Conservation (phyloP, 2,329 filamentous ascomycete species). For the Cladosporium austrohemisphaericum region DNA sequence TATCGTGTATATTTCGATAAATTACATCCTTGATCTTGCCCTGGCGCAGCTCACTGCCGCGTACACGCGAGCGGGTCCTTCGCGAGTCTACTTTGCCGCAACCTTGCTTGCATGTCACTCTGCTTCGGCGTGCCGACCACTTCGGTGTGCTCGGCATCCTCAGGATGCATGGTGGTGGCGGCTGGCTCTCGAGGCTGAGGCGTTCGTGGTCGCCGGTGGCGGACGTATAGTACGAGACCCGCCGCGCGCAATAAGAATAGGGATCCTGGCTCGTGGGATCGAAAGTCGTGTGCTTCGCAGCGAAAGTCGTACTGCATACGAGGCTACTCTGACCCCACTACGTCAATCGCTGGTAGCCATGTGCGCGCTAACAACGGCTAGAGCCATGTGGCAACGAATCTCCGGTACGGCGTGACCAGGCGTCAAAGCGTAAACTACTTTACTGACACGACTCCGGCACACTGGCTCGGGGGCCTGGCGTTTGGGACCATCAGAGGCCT, state of each 20-base stretch:
- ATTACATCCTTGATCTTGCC: too few species aligned
- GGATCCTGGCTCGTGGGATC: neutral
- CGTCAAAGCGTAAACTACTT: neutral
- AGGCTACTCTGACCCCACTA: slow-evolving; percentile 1
- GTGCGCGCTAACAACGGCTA: slow-evolving; percentile 14
- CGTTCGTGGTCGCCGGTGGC: neutral
- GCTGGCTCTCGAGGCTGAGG: neutral
- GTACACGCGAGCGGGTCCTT: neutral
- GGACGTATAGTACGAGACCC: slow-evolving; percentile 3
- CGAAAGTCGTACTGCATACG: slow-evolving; percentile 12
- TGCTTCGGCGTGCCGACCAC: slow-evolving; percentile 1
- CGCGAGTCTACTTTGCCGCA: neutral
- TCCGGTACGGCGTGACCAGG: slow-evolving; percentile 13
- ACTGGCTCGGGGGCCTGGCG: neutral
- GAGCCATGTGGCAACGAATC: slow-evolving; percentile 14
- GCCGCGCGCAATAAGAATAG: slow-evolving; percentile 1
- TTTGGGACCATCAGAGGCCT: too few species aligned
- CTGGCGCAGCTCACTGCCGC: neutral
- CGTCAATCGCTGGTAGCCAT: slow-evolving; percentile 13
- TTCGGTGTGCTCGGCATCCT: slow-evolving; percentile 4
- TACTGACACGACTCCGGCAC: neutral
- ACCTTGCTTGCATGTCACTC: neutral
- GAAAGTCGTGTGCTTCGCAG: neutral
- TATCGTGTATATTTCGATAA: too few species aligned
- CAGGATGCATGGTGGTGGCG: slow-evolving; percentile 6